Conservation (phyloP, 495 filamentous ascomycete genomes). For the Daldinia caldariorum region DNA sequence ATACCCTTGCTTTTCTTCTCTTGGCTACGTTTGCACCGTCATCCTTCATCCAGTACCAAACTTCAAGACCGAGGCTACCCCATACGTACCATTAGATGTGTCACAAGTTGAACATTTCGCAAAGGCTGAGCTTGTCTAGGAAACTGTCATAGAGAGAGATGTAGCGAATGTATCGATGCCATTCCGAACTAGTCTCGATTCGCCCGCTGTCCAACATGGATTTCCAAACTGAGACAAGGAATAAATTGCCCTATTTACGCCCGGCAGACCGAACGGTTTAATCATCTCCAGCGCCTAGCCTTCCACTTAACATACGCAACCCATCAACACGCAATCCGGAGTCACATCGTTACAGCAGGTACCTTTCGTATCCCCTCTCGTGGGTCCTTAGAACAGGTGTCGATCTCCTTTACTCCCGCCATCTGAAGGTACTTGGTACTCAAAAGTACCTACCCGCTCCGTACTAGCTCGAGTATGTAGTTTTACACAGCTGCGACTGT, state of each 20-base stretch:
- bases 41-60: constrained; percentile 11
- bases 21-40: constrained; percentile 35
- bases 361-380: constrained; percentile 5
- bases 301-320: constrained; percentile 24
- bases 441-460: constrained; percentile 27
- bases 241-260: neutral
- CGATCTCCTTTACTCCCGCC: constrained; percentile 23
- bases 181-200: constrained; percentile 9
- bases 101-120: constrained; percentile 11
- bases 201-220: constrained; percentile 7
- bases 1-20: constrained; percentile 22
- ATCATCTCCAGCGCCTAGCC: constrained; percentile 21
- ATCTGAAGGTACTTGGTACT: neutral
- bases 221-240: constrained; percentile 15
- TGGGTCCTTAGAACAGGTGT: constrained; percentile 15
- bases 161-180: neutral
- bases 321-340: constrained; percentile 16
- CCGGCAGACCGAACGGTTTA: neutral
- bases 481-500: neutral
- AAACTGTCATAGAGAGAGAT: constrained; percentile 11
- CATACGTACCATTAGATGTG: constrained; percentile 10
- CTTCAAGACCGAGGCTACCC: constrained; percentile 14
- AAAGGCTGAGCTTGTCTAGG: constrained; percentile 20
- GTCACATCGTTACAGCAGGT: constrained; percentile 7
- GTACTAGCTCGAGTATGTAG: constrained; percentile 29